A percentile compares a stretch with the other conserved stretches of the same genome.
Evolutionary conservation across 768 basidiomycete genomes (phyloP).

Genomic region (Filobasidium floriforme): DNA sequence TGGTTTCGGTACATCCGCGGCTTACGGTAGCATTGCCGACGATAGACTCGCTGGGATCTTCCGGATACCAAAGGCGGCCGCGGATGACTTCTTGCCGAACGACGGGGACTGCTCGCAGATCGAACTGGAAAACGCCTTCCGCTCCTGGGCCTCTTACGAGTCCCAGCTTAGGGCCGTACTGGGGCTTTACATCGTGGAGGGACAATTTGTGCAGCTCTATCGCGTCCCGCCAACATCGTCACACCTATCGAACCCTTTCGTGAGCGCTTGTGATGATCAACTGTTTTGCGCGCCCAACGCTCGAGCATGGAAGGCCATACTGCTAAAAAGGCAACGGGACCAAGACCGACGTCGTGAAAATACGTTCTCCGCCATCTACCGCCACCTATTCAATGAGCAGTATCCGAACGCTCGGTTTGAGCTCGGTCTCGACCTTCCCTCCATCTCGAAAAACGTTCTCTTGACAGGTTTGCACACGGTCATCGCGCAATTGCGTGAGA

Average conservation of each 20-base stretch:
- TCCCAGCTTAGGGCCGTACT: conserved; percentile 20
- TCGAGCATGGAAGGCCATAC: conserved; percentile 3
- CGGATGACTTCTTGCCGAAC: conserved; percentile 16
- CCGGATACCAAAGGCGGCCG: conserved; percentile 6
- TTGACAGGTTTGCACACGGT: conserved; percentile 11
- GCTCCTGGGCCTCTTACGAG: conserved; percentile 18
- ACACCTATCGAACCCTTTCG: conserved; percentile 18
- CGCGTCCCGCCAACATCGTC: conserved; percentile 7
- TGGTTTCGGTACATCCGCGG: neutral
- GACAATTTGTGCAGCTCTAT: conserved; percentile 20
- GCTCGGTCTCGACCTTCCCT: neutral
- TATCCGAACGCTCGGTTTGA: conserved; percentile 2
- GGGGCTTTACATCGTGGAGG: conserved; percentile 17
- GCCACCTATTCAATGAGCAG: conserved; percentile 11
- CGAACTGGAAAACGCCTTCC: conserved; percentile 21
- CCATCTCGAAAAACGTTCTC: conserved; percentile 10
- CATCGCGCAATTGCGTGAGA: conserved; percentile 16
- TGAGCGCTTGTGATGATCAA: conserved; percentile 6
- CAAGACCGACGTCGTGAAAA: neutral
- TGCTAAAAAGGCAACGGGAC: neutral
- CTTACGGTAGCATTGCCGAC: neutral
- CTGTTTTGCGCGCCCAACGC: conserved; percentile 15
- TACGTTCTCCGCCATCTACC: conserved; percentile 14
- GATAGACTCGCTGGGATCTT: conserved; percentile 13
- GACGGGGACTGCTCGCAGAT: conserved; percentile 13